A percentile compares a stretch with the other conserved stretches of the same genome.
Evolutionary conservation across 164 flowering plant genomes (phyloP).

Genomic region (Hamamelis virginiana): DNA sequence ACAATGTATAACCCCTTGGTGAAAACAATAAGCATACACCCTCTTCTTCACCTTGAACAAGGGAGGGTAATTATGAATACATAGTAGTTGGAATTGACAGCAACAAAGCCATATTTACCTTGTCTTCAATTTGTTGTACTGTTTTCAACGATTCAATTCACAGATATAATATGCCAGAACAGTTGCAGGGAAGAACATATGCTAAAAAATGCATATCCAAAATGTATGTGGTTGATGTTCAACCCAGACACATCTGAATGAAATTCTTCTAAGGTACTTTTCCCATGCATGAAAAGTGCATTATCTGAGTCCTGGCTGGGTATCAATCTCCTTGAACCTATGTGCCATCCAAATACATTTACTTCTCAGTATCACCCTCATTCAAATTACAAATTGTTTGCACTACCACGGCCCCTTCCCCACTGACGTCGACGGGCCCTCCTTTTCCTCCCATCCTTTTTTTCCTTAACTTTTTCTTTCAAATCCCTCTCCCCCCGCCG

Average conservation of each 20-base stretch:
- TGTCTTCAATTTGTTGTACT: not conserved
- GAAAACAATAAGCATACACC: not conserved
- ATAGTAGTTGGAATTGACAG: not conserved
- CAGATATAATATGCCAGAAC: not conserved
- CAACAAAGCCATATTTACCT: not conserved
- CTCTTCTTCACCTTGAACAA: not conserved
- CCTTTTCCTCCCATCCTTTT: conserved; percentile 56
- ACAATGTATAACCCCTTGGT: not conserved
- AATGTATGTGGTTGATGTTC: not conserved
- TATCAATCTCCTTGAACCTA: not conserved
- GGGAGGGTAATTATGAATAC: too few relatives aligned
- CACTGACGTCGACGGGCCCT: conserved; percentile 50
- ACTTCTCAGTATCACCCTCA: not conserved
- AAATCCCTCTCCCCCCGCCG: conserved; percentile 79
- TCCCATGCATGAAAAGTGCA: not conserved
- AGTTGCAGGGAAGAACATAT: not conserved
- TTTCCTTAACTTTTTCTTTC: conserved; percentile 64
- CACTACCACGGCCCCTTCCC: conserved; percentile 32
- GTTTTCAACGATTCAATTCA: not conserved
- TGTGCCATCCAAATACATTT: not conserved
- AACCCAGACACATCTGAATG: not conserved
- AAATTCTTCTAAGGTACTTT: not conserved
- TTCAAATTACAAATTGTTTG: conserved; percentile 20
- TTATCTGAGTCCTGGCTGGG: not conserved
- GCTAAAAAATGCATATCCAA: not conserved